phyloP scores from a whole-genome alignment of 345 rosid genomes.

The Hevea brasiliensis region DNA sequence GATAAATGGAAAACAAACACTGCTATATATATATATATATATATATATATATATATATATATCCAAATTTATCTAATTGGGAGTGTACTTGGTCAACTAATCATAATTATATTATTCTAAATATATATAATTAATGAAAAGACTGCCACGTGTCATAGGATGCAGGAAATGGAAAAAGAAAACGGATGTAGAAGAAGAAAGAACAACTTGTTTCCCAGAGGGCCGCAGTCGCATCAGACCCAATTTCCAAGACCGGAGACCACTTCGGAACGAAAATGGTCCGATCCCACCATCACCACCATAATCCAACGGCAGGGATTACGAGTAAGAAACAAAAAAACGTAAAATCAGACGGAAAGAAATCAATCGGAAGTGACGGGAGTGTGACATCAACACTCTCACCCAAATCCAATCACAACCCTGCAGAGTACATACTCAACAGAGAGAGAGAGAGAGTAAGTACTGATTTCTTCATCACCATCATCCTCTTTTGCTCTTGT shows the following conservation, averaged over 20 bases:
- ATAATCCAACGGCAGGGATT: slow-evolving; percentile 34
- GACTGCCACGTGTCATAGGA: not conserved
- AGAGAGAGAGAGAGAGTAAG: no score
- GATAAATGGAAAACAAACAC: no score
- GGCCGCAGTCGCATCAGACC: slow-evolving; percentile 30
- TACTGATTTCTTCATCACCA: not conserved
- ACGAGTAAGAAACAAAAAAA: not conserved
- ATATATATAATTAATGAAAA: no score
- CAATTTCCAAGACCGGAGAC: slow-evolving; percentile 28
- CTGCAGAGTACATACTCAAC: not conserved
- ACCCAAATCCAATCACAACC: slow-evolving; percentile 21
- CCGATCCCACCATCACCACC: not conserved
- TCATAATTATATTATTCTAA: no score
- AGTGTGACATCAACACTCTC: slow-evolving; percentile 25
- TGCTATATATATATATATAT: no score
- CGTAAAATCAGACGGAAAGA: slow-evolving; percentile 21
- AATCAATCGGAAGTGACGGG: not conserved
- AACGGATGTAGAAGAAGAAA: not conserved
- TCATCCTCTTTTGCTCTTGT: not conserved
- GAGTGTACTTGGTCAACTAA: no score
- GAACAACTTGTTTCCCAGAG: slow-evolving; percentile 25
- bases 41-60: no score
- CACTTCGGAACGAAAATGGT: no score
- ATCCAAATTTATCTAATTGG: no score
- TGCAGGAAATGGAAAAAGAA: not conserved